Conservation (phyloP, 2,329 filamentous ascomycete species). For the Fusarium citri region DNA sequence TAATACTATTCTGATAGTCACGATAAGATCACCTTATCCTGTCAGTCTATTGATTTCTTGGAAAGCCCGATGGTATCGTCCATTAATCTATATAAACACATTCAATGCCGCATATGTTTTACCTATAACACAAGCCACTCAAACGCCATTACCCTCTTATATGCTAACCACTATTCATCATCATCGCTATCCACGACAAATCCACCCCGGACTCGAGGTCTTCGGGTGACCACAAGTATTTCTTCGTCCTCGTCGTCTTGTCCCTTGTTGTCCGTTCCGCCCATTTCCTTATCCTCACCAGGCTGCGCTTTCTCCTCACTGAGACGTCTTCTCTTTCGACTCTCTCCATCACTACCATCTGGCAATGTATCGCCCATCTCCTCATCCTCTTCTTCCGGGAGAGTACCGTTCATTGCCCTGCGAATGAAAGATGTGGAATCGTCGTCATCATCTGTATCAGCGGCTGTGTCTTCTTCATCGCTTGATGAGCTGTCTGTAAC, state of each 20-base stretch:
- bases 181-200: slow-evolving; percentile 72
- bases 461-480: slow-evolving; percentile 11
- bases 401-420: slow-evolving; percentile 42
- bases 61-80: slow-evolving; percentile 13
- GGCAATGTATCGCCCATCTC: slow-evolving; percentile 46
- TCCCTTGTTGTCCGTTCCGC: slow-evolving; percentile 44
- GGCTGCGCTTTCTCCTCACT: slow-evolving; percentile 36
- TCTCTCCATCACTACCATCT: slow-evolving; percentile 51
- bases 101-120: not conserved
- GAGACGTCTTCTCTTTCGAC: slow-evolving; percentile 54
- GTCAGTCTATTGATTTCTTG: not conserved
- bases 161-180: slow-evolving; percentile 53
- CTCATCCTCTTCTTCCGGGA: slow-evolving; percentile 25
- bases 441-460: slow-evolving; percentile 5
- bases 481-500: slow-evolving; percentile 1
- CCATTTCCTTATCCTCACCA: slow-evolving; percentile 36
- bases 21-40: not conserved
- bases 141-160: slow-evolving; percentile 27
- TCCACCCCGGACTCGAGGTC: slow-evolving; percentile 61
- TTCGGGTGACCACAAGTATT: slow-evolving; percentile 48
- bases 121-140: not conserved
- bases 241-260: slow-evolving; percentile 50
- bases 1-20: not conserved
- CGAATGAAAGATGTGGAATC: slow-evolving; percentile 35
- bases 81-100: slow-evolving; percentile 12